Base-by-base conservation (phyloP, 2,329 filamentous ascomycete genomes). In the Ophiostoma angusticollis region DNA sequence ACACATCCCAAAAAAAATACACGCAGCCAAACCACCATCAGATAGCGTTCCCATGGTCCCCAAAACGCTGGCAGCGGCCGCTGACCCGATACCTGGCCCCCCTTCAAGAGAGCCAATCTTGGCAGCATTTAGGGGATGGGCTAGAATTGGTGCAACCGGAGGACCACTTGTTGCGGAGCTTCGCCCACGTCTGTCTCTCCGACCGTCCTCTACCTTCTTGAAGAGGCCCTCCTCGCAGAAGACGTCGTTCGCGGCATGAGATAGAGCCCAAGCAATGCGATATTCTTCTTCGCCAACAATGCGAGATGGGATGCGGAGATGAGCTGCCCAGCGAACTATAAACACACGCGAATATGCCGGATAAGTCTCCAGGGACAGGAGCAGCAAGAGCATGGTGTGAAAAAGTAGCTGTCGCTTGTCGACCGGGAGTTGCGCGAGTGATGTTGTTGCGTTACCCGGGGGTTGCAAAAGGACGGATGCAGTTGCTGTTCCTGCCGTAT, bases 1-100 rank as follows among this genome's bases (percentile, higher is more conserved):
- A 54, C 93, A 94, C n/a, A 91, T 84, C 8, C 91, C 91, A 52
- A 96, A 95, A 28, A 96, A 63, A 27, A 81, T 76, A 13, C 87
- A 89, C 22, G 94, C 80, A 30, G 86, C 65, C 13, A 91, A 72
- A 5, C 79, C 74, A 45, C 81, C 91, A 27, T 87, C 79, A 2
- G 85, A 81, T 52, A 95, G 66, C 14, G 79, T 72, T 11, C 87
- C 89, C 1, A 96, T 68, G 14, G 78, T 71, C 9, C 87, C 89
- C 1, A 96, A 64, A 38, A 94, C 75, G 1, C 77, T 77, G 16
- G 86, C 84, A 9, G 84, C 80, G 17, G 79, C 77, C 3, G 78
- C 78, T 1, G 78, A 70, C 14, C 80, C 78, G 1, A 95, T 67
- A 2, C 84, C 84, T 9, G 84, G 59, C 0, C 84, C 84, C 18